A percentile compares a stretch with the other conserved stretches of the same genome.
Evolutionary conservation across 1,284 basidiomycete species (phyloP).

Genomic region (Spongispora temasekensis): DNA sequence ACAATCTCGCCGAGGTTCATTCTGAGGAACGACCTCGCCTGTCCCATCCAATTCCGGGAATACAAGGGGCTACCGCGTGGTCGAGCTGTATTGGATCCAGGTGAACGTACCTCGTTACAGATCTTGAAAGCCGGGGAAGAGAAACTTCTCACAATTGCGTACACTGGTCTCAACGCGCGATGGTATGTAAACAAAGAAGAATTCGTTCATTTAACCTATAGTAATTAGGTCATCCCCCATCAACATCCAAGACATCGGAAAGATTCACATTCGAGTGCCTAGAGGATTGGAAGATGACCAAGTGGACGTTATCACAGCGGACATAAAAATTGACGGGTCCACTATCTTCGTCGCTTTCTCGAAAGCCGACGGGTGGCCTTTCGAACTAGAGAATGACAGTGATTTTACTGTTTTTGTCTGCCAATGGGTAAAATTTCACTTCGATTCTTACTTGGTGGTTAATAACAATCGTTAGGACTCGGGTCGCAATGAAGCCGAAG

Average conservation of each 20-base stretch:
- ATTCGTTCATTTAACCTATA: constrained; percentile 4
- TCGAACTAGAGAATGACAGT: constrained; percentile 89
- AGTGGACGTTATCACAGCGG: constrained; percentile 74
- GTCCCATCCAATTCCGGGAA: constrained; percentile 82
- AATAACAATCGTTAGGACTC: constrained; percentile 47
- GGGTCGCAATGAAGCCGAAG: constrained; percentile 44
- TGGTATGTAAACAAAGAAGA: constrained; percentile 55
- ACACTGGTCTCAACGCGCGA: constrained; percentile 80
- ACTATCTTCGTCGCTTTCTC: constrained; percentile 86
- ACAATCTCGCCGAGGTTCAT: constrained; percentile 92
- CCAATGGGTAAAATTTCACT: constrained; percentile 66
- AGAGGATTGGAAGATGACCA: constrained; percentile 41
- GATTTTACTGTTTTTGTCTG: constrained; percentile 71
- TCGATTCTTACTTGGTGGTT: not conserved
- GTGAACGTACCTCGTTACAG: constrained; percentile 72
- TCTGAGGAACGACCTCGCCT: constrained; percentile 79
- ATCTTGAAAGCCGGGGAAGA: constrained; percentile 68
- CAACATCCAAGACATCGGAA: constrained; percentile 91
- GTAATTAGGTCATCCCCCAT: constrained; percentile 85
- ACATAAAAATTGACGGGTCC: constrained; percentile 85
- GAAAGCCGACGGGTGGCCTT: constrained; percentile 84
- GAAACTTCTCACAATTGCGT: constrained; percentile 81
- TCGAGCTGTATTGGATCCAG: constrained; percentile 65
- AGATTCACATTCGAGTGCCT: constrained; percentile 74
- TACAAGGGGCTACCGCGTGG: constrained; percentile 75